Conservation (phyloP, 1,284 basidiomycete species). For the Omphalotus olearius region DNA sequence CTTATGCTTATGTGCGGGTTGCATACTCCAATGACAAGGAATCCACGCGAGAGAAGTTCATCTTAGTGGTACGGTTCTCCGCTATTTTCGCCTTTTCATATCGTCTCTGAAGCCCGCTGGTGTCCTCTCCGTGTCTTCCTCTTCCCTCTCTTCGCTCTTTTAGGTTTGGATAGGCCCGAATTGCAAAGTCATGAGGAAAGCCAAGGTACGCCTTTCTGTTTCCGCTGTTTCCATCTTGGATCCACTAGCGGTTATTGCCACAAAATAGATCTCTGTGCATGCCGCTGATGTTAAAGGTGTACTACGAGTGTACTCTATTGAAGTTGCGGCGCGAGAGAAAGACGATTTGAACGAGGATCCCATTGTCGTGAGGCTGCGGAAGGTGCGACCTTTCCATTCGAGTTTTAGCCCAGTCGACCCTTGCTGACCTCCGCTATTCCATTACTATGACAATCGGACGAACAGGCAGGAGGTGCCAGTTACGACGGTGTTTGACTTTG, state of each 20-base stretch:
- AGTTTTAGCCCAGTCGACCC: background rate
- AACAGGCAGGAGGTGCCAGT: conserved; percentile 74
- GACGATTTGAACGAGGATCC: conserved; percentile 82
- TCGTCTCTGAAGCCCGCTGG: conserved; percentile 1
- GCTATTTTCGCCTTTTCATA: conserved; percentile 11
- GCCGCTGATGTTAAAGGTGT: conserved; percentile 80
- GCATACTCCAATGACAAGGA: conserved; percentile 85
- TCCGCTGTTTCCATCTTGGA: conserved; percentile 16
- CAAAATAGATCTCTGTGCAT: conserved; percentile 79
- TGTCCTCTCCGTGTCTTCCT: conserved; percentile 5
- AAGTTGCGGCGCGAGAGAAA: conserved; percentile 77
- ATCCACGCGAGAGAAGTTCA: conserved; percentile 85
- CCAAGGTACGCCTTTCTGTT: conserved; percentile 57
- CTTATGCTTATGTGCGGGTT: conserved; percentile 81
- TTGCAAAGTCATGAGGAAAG: conserved; percentile 89
- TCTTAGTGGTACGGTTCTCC: conserved; percentile 58
- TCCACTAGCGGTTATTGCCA: conserved; percentile 27
- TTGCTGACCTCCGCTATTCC: background rate
- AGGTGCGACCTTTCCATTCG: conserved; percentile 41
- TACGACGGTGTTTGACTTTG: conserved; percentile 69
- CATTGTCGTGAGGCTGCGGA: conserved; percentile 67
- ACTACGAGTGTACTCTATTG: conserved; percentile 77
- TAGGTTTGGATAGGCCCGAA: conserved; percentile 78
- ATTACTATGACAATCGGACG: conserved; percentile 1
- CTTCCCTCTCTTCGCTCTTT: background rate